These are phyloP conservation scores for Tolypocladium ophioglossoides DNA, from an alignment of 2,329 filamentous ascomycete species.

Conservation along the genomic window DNA sequence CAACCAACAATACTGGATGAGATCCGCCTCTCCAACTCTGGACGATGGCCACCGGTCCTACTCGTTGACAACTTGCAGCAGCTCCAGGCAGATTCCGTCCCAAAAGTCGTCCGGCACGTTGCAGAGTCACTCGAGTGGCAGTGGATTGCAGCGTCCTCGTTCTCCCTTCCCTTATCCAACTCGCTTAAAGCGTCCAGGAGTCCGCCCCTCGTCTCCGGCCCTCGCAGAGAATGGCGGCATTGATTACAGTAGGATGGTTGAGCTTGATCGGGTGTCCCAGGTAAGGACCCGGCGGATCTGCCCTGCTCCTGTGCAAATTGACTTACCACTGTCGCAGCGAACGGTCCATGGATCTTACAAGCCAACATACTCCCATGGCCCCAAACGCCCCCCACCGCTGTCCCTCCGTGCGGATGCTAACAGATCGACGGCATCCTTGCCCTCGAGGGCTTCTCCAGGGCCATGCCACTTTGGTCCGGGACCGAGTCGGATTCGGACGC, in stretches of 20 bases:
- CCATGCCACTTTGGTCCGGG: slow-evolving; percentile 11
- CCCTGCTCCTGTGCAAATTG: not conserved
- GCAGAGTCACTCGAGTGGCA: slow-evolving; percentile 33
- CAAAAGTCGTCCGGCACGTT: slow-evolving; percentile 37
- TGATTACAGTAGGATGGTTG: slow-evolving; percentile 40
- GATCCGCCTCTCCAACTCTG: slow-evolving; percentile 29
- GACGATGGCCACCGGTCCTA: slow-evolving; percentile 40
- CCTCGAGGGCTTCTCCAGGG: slow-evolving; percentile 16
- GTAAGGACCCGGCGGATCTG: slow-evolving; percentile 15
- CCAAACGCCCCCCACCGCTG: slow-evolving; percentile 26
- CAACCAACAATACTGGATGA: slow-evolving; percentile 33
- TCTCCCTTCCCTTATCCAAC: slow-evolving; percentile 51
- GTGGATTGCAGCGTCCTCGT: slow-evolving; percentile 37
- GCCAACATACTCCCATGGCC: slow-evolving; percentile 22
- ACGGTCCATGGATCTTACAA: slow-evolving; percentile 32
- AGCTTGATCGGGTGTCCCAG: slow-evolving; percentile 35
- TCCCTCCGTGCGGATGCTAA: slow-evolving; percentile 29
- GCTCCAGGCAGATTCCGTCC: slow-evolving; percentile 33
- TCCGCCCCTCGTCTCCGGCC: slow-evolving; percentile 38
- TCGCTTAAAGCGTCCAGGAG: slow-evolving; percentile 42
- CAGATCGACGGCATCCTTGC: slow-evolving; percentile 29
- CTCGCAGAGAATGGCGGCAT: slow-evolving; percentile 34
- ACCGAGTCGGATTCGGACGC: slow-evolving; percentile 21
- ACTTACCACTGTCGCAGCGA: slow-evolving; percentile 24
- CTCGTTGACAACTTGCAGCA: slow-evolving; percentile 43